Evolutionary conservation across 495 filamentous ascomycete genomes (phyloP), one percentile per base, ranked within the genome.

Genomic region (Penicillium alfredii): DNA sequence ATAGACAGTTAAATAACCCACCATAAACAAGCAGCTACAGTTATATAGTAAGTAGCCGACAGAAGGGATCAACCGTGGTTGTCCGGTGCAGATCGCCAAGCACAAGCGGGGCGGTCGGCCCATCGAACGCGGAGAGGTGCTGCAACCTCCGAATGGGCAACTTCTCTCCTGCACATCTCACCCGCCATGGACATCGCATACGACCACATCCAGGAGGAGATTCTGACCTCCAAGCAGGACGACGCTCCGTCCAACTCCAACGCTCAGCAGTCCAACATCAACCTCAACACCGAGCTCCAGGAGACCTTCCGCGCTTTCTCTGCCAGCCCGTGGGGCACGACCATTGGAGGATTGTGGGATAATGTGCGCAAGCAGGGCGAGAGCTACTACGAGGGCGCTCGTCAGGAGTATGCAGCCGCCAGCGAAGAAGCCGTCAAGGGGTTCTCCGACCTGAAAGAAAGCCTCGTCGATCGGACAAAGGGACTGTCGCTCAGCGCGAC

Each of bases 221-320:
- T 76, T 35, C 68, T 86, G 44, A 69, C 74, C 14, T 77, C 84
- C 26, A 73, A 82, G 29, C 59, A 76, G 47, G 66, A 76, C 27
- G 52, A 55, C 21, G 20, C 35, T 55, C 24, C 49, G 2, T 39
- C 61, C 18, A 25, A 43, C 14, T 12, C 53, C 26, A 42, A 44
- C 13, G 33, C 37, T 59, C 39, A 69, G 65, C 50, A 59, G 60
- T 38, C 66, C 26, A 66, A 74, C 47, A 47, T 72, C 32, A 78
- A 78, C 22, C 72, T 97, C 16, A 94, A 94, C 60, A 73, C 73
- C 52, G 92, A 99, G 54, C 73, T 99, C 40, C 84, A 94, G 63
- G 87, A 96, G 63, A 90, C 90, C 11, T 97, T 96, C 68, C 87
- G 84, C 45, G 88, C 89, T 17, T 84, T 97, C 55, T 90, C 86